Conservation (phyloP, 2,329 filamentous ascomycete species). For the Pseudocercospora eumusae region DNA sequence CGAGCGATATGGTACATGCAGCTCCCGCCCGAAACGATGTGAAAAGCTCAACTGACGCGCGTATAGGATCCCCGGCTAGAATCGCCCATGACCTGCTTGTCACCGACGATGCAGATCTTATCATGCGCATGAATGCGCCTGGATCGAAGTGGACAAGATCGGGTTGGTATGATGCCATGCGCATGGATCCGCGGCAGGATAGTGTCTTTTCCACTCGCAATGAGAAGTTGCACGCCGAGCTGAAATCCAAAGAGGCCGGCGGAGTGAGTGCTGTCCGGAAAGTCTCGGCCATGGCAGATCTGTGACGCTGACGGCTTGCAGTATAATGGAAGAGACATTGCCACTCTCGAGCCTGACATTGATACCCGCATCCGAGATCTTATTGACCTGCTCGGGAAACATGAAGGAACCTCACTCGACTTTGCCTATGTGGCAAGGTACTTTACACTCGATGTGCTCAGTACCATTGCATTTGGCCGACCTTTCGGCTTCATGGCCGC, state of each 20-base stretch:
- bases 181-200: conserved; percentile 57
- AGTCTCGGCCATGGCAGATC: conserved; percentile 7
- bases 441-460: conserved; percentile 60
- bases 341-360: conserved; percentile 52
- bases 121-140: conserved; percentile 48
- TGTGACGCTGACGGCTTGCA: conserved; percentile 30
- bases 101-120: conserved; percentile 53
- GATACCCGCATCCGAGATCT: conserved; percentile 52
- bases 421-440: conserved; percentile 53
- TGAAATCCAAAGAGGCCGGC: conserved; percentile 54
- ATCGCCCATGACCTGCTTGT: conserved; percentile 54
- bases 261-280: conserved; percentile 45
- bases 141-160: conserved; percentile 37
- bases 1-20: conserved; percentile 32
- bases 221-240: conserved; percentile 49
- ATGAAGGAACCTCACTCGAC: conserved; percentile 45
- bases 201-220: conserved; percentile 57
- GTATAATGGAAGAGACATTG: conserved; percentile 60
- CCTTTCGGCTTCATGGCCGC: conserved; percentile 55
- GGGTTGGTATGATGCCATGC: conserved; percentile 52
- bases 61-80: conserved; percentile 46
- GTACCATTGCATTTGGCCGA: conserved; percentile 54
- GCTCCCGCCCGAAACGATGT: conserved; percentile 4
- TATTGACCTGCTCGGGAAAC: conserved; percentile 50
- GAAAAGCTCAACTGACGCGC: conserved; percentile 12